phyloP scores from a whole-genome alignment of 208 protist genomes.

The Willaertia magna region DNA sequence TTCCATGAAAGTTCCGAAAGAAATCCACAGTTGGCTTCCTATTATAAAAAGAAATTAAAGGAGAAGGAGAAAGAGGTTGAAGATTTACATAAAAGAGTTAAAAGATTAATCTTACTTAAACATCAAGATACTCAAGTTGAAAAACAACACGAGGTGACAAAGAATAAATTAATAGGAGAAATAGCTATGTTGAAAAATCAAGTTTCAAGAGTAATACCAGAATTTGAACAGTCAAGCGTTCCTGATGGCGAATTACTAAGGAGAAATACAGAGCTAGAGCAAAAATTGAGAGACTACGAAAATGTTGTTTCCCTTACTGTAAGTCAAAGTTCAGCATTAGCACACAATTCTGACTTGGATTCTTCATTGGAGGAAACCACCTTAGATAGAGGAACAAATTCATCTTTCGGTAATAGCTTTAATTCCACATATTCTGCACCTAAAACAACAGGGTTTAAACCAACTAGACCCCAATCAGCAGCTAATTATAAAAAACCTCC shows the following conservation, averaged over 20 bases:
- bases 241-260: neutral
- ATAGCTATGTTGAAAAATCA: neutral
- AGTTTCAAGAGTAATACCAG: neutral
- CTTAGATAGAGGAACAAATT: no score
- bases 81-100: neutral
- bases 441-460: no score
- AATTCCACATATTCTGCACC: no score
- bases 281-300: neutral
- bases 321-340: no score
- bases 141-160: neutral
- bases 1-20: neutral
- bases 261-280: neutral
- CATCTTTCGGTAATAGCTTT: no score
- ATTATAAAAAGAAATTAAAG: constrained; percentile 16
- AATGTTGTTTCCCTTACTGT: no score
- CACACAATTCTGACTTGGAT: no score
- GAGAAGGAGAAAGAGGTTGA: constrained; percentile 3
- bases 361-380: no score
- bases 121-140: neutral
- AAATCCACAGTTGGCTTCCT: constrained; percentile 6
- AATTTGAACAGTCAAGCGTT: no score
- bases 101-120: neutral
- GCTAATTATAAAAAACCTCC: no score
- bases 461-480: no score
- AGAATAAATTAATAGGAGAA: neutral